Evolutionary conservation across 441 rosid genomes (phyloP), one percentile per base, ranked within the genome.

Genomic region (Adansonia grandidieri): DNA sequence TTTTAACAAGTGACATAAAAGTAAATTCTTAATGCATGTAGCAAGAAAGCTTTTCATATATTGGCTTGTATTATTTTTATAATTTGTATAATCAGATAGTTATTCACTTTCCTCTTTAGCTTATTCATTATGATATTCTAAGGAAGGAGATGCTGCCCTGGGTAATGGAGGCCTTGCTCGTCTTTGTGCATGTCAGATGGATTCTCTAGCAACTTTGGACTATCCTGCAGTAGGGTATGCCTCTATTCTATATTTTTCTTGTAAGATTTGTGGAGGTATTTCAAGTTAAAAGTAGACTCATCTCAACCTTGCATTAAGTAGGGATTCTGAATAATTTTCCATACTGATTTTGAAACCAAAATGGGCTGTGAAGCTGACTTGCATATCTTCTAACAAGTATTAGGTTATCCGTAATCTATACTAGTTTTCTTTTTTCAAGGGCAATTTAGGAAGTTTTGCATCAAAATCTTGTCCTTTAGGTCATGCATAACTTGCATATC

Each of bases 61-160:
- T 45, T 45, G 37, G 53, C 56, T 14, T 70, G n/a, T 44, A n/a
- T 42, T 40, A 32, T 69, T 76, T 37, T 19, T 28, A 53, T 65
- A 17, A 22, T 63, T 32, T 13, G 32, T 42, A 60, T 40, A 65
- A 9, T 58, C n/a, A 57, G n/a, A 48, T 74, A 40, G 19, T 24
- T 20, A 1, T 62, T 40, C 32, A 73, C 51, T 71, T 75, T 67
- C 54, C 64, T 75, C 54, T 32, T 64, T 70, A 48, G n/a, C 48
- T 73, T 71, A 37, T 70, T 74, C 70, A 67, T 22, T 72, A 17
- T 76, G 77, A 71, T 78, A 67, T 63, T 83, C 40, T 56, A 78
- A 88, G 90, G 92, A 89, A 73, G 84, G 84, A 61, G 92, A 89
- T 88, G 94, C 90, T 80, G 89, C 92, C 73, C 85, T 89, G 60